These are phyloP conservation scores for Biscogniauxia sp. DNA, from an alignment of 2,329 filamentous ascomycete species.

Conservation along the genomic window DNA sequence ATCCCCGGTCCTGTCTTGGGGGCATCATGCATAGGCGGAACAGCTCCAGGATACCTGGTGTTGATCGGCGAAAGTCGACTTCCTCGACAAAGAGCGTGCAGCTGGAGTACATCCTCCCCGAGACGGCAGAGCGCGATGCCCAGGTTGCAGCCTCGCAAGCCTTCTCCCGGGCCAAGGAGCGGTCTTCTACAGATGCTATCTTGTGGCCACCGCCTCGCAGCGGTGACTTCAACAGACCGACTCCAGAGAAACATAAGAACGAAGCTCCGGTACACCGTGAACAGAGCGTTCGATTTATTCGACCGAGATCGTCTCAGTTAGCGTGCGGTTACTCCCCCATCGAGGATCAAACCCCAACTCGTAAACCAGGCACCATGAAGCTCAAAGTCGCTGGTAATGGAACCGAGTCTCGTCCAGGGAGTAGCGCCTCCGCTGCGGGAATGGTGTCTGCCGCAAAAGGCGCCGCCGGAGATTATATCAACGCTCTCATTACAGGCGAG, in stretches of 20 bases:
- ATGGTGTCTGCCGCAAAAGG: constrained; percentile 30
- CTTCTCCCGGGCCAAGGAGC: constrained; percentile 51
- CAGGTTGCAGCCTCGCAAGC: constrained; percentile 61
- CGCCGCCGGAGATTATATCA: constrained; percentile 36
- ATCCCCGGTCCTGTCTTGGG: not conserved
- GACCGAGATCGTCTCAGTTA: constrained; percentile 8
- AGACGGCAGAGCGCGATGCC: constrained; percentile 55
- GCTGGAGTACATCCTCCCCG: constrained; percentile 49
- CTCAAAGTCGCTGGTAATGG: constrained; percentile 1
- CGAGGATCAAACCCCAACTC: constrained; percentile 4
- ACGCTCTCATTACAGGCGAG: constrained; percentile 37
- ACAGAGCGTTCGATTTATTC: constrained; percentile 56
- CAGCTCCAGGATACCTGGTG: constrained; percentile 44
- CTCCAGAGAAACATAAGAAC: constrained; percentile 16
- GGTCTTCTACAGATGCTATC: constrained; percentile 35
- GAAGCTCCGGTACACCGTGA: constrained; percentile 37
- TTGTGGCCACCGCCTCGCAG: constrained; percentile 35
- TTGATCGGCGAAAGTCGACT: constrained; percentile 54
- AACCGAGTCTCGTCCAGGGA: constrained; percentile 8
- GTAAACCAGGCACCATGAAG: constrained; percentile 1
- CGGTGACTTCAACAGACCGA: constrained; percentile 12
- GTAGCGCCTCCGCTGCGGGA: constrained; percentile 23
- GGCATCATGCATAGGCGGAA: constrained; percentile 48
- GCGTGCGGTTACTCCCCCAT: constrained; percentile 2
- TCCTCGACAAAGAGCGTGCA: constrained; percentile 46